Conservation (phyloP, 257 asterid genomes). For the Thymus quinquecostatus region DNA sequence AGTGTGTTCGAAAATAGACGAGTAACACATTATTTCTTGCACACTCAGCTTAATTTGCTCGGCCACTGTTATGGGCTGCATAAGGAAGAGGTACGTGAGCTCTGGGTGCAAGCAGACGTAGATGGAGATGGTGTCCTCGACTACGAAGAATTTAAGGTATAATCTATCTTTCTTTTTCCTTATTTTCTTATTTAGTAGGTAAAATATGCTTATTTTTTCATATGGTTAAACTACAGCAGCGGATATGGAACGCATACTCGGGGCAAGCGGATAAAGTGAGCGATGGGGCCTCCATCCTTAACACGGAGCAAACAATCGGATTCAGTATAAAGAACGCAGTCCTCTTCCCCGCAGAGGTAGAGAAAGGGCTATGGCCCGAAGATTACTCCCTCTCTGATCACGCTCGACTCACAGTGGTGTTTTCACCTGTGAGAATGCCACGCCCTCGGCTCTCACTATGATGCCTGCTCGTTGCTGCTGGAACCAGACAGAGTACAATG, state of each 20-base stretch:
- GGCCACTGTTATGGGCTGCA: constrained; percentile 86
- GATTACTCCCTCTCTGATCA: constrained; percentile 95
- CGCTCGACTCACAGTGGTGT: constrained; percentile 87
- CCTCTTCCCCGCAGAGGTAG: constrained; percentile 89
- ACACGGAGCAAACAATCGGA: constrained; percentile 77
- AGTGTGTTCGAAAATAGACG: constrained; percentile 3
- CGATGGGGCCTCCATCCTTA: constrained; percentile 45
- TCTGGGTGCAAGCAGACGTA: constrained; percentile 85
- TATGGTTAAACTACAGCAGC: constrained; percentile 50
- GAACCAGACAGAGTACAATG: neutral
- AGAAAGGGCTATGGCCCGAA: constrained; percentile 94
- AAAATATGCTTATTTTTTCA: neutral
- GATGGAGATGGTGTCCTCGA: constrained; percentile 80
- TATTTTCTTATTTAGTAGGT: neutral
- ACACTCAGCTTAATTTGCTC: constrained; percentile 72
- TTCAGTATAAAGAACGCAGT: constrained; percentile 90
- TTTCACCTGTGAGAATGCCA: constrained; percentile 88
- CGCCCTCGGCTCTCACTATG: constrained; percentile 54
- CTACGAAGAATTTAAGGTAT: constrained; percentile 84
- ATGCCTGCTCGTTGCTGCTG: constrained; percentile 25
- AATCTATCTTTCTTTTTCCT: too few species aligned
- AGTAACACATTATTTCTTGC: constrained; percentile 6
- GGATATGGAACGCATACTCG: constrained; percentile 81
- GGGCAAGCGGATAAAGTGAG: constrained; percentile 49
- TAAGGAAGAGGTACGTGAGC: constrained; percentile 69